A percentile compares a stretch with the other conserved stretches of the same genome.
Conservation (phyloP, 495 filamentous ascomycete species). For the Neohortaea acidophila region DNA sequence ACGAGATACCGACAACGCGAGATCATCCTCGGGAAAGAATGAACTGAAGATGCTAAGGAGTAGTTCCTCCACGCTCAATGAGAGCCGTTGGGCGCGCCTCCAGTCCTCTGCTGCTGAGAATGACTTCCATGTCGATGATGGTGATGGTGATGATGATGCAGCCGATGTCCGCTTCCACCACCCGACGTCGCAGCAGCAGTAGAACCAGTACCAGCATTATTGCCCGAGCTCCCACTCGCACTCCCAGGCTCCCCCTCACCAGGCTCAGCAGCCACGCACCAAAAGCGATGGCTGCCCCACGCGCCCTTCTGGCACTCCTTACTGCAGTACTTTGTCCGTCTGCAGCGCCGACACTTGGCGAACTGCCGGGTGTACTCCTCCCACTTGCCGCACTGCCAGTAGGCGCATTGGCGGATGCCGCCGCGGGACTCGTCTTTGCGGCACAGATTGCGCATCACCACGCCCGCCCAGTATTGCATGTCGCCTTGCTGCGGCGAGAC, state of each 20-base stretch:
- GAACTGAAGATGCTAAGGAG: no score
- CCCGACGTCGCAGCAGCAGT: no score
- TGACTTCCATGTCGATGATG: no score
- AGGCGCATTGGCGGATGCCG: constrained; percentile 90
- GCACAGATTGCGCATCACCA: constrained; percentile 97
- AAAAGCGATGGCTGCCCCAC: constrained; percentile 94
- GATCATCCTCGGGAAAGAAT: no score
- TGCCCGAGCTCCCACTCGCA: no score
- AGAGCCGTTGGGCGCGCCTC: no score
- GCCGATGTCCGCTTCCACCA: no score
- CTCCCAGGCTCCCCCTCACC: constrained; percentile 2
- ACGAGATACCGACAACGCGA: no score
- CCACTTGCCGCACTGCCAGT: constrained; percentile 96
- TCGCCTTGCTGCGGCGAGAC: constrained; percentile 31
- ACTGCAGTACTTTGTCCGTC: constrained; percentile 97
- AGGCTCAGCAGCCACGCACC: constrained; percentile 63
- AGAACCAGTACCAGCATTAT: no score
- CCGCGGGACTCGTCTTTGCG: constrained; percentile 90
- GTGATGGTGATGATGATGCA: no score
- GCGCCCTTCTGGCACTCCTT: constrained; percentile 99
- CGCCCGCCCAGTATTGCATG: constrained; percentile 99
- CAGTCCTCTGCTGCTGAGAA: no score
- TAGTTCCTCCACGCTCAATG: no score
- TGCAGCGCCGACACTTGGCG: constrained; percentile 90
- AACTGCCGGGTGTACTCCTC: constrained; percentile 92